These are phyloP conservation scores for Cladosporium oxysporum DNA, from an alignment of 2,329 filamentous ascomycete genomes.

Conservation along the genomic window DNA sequence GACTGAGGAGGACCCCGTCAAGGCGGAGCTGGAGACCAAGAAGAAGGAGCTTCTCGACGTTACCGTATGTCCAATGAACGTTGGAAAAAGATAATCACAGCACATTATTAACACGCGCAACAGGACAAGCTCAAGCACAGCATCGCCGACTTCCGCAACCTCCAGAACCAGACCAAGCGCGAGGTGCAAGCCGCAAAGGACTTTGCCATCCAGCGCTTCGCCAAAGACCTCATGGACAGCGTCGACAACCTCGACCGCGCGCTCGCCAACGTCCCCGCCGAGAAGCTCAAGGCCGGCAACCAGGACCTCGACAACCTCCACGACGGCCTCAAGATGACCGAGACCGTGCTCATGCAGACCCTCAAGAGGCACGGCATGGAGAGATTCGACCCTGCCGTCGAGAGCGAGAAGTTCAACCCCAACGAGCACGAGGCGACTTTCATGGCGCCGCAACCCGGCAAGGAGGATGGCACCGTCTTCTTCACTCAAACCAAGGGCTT, in stretches of 20 bases:
- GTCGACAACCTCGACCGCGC: conserved; percentile 98
- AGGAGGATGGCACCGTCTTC: conserved; percentile 89
- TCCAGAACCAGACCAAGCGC: conserved; percentile 90
- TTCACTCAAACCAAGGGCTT: conserved; percentile 95
- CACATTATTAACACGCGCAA: conserved; percentile 17
- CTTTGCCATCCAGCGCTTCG: conserved; percentile 93
- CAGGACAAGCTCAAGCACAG: conserved; percentile 94
- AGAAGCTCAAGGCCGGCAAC: conserved; percentile 66
- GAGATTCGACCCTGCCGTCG: conserved; percentile 72
- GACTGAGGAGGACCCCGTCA: conserved; percentile 51
- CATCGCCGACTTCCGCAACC: conserved; percentile 95
- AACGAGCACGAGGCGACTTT: conserved; percentile 97
- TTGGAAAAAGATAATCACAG: background rate
- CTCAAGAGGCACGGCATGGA: conserved; percentile 93
- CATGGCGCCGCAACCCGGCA: conserved; percentile 81
- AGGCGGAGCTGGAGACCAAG: conserved; percentile 71
- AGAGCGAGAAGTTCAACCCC: conserved; percentile 87
- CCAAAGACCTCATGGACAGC: conserved; percentile 89
- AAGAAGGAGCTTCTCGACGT: conserved; percentile 74
- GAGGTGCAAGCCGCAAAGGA: conserved; percentile 85
- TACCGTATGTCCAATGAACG: conserved; percentile 64
- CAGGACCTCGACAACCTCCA: conserved; percentile 79
- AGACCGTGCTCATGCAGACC: conserved; percentile 81
- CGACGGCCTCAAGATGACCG: conserved; percentile 93
- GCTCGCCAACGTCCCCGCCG: conserved; percentile 72